phyloP scores from a whole-genome alignment of 2,329 filamentous ascomycete genomes.

The Pestalotiopsis sp. region DNA sequence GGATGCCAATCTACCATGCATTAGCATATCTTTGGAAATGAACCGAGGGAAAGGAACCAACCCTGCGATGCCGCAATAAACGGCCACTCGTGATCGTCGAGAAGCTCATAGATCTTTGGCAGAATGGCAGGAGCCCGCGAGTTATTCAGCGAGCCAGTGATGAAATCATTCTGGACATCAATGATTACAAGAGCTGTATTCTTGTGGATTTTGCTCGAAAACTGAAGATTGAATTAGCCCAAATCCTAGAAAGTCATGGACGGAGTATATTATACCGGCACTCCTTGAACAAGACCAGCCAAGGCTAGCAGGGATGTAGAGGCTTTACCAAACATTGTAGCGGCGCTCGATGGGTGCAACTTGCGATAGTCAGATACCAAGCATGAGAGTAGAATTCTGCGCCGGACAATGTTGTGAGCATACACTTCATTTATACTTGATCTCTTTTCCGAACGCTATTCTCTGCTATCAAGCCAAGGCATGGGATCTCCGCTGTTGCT shows the following conservation, averaged over 20 bases:
- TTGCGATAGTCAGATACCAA: not conserved
- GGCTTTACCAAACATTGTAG: constrained; percentile 2
- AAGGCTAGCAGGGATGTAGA: not conserved
- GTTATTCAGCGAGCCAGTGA: constrained; percentile 22
- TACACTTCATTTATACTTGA: not conserved
- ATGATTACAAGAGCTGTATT: constrained; percentile 23
- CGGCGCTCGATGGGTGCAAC: not conserved
- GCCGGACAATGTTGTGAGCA: too few species aligned
- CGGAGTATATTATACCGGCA: constrained; percentile 7
- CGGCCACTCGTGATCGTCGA: constrained; percentile 23
- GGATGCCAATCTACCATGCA: constrained; percentile 21
- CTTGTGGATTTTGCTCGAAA: constrained; percentile 20
- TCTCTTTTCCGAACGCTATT: not conserved
- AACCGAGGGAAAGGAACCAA: not conserved
- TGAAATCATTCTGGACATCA: constrained; percentile 25
- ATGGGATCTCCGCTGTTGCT: not conserved
- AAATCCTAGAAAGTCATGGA: not conserved
- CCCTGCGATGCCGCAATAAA: constrained; percentile 24
- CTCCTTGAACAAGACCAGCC: not conserved
- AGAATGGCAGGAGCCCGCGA: constrained; percentile 21
- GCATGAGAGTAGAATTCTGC: not conserved
- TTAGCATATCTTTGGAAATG: not conserved
- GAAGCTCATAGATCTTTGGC: constrained; percentile 22
- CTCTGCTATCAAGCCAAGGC: not conserved
- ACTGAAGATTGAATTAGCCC: constrained; percentile 7